Evolutionary conservation across 2,329 filamentous ascomycete genomes (phyloP), one percentile per base, ranked within the genome.

Genomic region (Cladophialophora carrionii): DNA sequence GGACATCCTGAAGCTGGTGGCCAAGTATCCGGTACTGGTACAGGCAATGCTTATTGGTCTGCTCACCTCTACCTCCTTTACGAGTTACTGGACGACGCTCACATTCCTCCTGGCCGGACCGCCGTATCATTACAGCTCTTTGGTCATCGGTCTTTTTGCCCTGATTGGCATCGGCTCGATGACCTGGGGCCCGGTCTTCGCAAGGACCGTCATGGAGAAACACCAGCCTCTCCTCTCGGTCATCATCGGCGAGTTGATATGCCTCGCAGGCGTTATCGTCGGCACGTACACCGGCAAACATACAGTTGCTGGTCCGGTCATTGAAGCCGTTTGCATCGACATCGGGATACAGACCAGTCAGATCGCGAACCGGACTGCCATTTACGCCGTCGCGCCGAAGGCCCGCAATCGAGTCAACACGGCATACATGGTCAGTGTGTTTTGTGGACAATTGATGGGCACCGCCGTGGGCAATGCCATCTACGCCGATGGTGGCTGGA

Each of bases 361-460:
- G 74, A 89, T 92, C 46, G 89, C 89, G 0, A 92, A 93, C 71
- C 80, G 91, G 0, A 82, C 84, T 0, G 83, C 85, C 2, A 90
- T 95, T 24, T 94, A 91, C 71, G 78, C 80, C 1, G 87, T 94
- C n/a, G 88, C 89, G 59, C 87, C 90, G 0, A 87, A 86, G 66
- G 87, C 88, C 0, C 79, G 89, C 3, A 95, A 92, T 75, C 78
- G 91, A 4, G 84, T 94, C 31, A 95, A 95, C 74, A 92, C 90
- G 0, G 89, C 88, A 0, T 95, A 92, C 72, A 95, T 94, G 91
- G 83, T 92, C 0, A 83, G 84, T 9, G 87, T 86, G 0, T 94
- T 94, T 72, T 86, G 84, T 37, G 91, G 91, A 0, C 91, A 95
- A 78, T 72, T 95, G 54, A 88, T 87, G 1, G 90, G 90, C 0